Base-by-base conservation (phyloP, 345 rosid species). In the Bretschneidera sinensis region DNA sequence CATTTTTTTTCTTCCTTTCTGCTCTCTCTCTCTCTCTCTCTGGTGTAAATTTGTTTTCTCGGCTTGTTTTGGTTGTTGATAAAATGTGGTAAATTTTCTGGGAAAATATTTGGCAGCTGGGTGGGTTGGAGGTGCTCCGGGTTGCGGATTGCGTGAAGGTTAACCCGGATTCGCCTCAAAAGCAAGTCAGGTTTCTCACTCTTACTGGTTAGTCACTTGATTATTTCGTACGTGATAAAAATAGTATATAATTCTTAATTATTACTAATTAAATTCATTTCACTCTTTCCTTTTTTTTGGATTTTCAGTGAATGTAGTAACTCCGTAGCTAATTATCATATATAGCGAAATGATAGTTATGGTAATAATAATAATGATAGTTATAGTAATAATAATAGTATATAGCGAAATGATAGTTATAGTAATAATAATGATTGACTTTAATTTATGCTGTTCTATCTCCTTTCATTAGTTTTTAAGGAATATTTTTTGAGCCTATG, bases 111-210 rank as follows among this genome's bases (percentile, higher is more conserved):
- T 57, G 75, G 67, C 83, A 92, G 92, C 52, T 89, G 67, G 77
- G 77, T 11, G 76, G 73, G 64, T 64, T 85, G 78, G 84, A 85
- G 1, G 86, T 57, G 55, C 89, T 85, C 73, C 69, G 55, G 51
- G 60, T 23, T 48, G 90, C 98, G 9, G 43, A 35, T n/a, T 86
- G 85, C 43, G 98, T 92, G 55, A 89, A 92, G 78, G 91, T 92
- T 51, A 86, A 92, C 55, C 98, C 96, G 1, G 95, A 92, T 78
- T 82, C 96, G 17, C 98, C 96, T 0, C 98, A 92, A 64, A 92
- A 92, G 87, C 91, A 85, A 82, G 85, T 89, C 80, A 83, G 96
- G 78, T 81, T 89, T 73, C 83, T 82, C 65, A 85, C 95, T 14
- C 92, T 91, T 48, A 74, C 81, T 68, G 97, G 97, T 87, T 66